Base-by-base conservation (phyloP, 768 basidiomycete species). In the Sporobolomyces pararoseus region DNA sequence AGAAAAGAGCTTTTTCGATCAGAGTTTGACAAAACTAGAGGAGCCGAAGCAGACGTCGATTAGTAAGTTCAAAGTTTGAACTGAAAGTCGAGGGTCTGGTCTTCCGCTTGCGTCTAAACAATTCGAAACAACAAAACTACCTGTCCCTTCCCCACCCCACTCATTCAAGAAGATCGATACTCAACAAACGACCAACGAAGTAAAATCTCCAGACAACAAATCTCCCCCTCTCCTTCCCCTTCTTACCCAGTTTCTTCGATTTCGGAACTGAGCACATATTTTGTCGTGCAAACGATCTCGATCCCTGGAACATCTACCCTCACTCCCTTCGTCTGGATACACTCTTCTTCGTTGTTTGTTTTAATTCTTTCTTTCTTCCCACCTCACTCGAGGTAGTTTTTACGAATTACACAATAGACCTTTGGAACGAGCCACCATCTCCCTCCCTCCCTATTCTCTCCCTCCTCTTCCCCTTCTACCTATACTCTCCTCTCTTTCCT, bases 41-140 rank as follows among this genome's bases (percentile, higher is more conserved):
- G 39, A 9, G 39, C 39, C 39, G 39, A 42, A n/a, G n/a, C 17
- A 42, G 39, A 42, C 39, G 39, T 42, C 39, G 39, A n/a, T n/a
- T n/a, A n/a, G n/a, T n/a, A n/a, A n/a, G n/a, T n/a, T n/a, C n/a
- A n/a, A 42, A 42, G 27, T 29, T 25, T 25, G 51, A 53, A n/a
- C n/a, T n/a, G n/a, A n/a, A n/a, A n/a, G n/a, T 46, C 58, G 58
- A 60, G 58, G 58, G 58, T 60, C 58, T 46, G 25, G 14, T 29
- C 35, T n/a, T 60, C 58, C 58, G 58, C 58, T 27, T 60, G 58
- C 58, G 44, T 60, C 44, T 27, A 31, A 54, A 14, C 37, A n/a
- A 29, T 29, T 16, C 29, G 27, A 55, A 23, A 10, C 35, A 37
- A 42, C 37, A 58, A 13, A n/a, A 42, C 31, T 51, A n/a, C 23